Evolutionary conservation across 345 rosid genomes (phyloP).

Genomic region (Hibiscus tridactylites): DNA sequence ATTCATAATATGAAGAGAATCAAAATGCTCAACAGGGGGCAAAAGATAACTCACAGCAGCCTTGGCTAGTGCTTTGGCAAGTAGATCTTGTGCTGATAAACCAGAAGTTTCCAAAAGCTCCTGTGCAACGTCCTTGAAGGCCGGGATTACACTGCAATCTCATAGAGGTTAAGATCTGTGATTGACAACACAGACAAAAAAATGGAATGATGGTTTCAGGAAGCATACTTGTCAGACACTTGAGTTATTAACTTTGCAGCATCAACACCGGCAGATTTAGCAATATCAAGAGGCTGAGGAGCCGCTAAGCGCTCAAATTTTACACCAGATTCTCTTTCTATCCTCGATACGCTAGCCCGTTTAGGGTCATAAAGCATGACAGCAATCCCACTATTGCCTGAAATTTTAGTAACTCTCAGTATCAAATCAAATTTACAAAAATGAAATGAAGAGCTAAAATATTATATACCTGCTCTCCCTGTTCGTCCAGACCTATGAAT

Average conservation of each 20-base stretch:
- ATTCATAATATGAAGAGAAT: neutral
- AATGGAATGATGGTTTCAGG: neutral
- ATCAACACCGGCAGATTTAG: conserved; percentile 66
- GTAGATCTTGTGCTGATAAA: conserved; percentile 70
- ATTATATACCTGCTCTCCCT: conserved; percentile 82
- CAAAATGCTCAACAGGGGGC: neutral
- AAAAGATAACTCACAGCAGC: conserved; percentile 45
- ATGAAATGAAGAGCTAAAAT: neutral
- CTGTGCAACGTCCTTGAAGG: conserved; percentile 72
- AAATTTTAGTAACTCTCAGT: conserved; percentile 9
- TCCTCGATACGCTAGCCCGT: conserved; percentile 57
- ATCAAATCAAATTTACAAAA: conserved; percentile 12
- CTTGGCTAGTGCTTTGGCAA: conserved; percentile 95
- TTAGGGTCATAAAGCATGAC: conserved; percentile 92
- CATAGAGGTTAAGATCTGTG: neutral
- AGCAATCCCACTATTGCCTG: conserved; percentile 91
- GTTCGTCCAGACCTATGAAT: conserved; percentile 99
- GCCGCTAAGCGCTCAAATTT: conserved; percentile 83
- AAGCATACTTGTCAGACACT: conserved; percentile 79
- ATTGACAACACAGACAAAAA: neutral
- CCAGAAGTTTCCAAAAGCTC: conserved; percentile 64
- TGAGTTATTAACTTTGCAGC: conserved; percentile 66
- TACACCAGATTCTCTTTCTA: conserved; percentile 80
- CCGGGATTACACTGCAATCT: conserved; percentile 77
- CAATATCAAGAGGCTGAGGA: conserved; percentile 77